Base-by-base conservation (phyloP, 345 rosid species). In the Aquilaria sinensis region DNA sequence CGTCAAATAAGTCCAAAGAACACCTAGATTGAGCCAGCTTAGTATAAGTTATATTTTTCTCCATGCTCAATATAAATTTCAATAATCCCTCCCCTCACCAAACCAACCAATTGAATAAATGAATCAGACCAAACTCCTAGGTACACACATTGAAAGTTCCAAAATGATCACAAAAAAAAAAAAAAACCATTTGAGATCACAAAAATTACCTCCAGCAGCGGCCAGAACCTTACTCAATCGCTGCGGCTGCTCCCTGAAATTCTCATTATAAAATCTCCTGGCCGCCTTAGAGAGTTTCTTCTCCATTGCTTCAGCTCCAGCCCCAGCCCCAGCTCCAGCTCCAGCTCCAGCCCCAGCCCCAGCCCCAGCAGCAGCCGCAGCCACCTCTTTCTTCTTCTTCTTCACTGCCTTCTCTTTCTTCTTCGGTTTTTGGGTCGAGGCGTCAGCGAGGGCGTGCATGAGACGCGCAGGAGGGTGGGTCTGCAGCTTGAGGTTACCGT, bases 221-320 rank as follows among this genome's bases (percentile, higher is more conserved):
- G 99, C 97, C 10, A 94, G 92, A 63, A 94, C 89, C 70, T 94
- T 94, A 72, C 97, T 79, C 52, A 94, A 76, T 31, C 97, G 88
- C 74, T 90, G 92, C 37, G 96, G 82, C 4, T 66, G 74, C 13
- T 86, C 90, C 64, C 81, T 76, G 51, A 90, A 83, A 53, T 86
- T 80, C 60, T 88, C 95, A 64, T 94, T 94, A 70, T 90, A 90
- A 65, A 77, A 88, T 75, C 95, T 82, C 31, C 97, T 79, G 0
- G 98, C 92, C 7, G 94, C 98, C 70, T 93, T 93, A 6, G 98
- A 90, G 31, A 77, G 67, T 67, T 72, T 75, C 6, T 83, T 77
- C 61, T 72, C 65, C 29, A 37, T 67, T 3, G 13, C 53, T 6
- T 70, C 52, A 31, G 51, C 31, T 33, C 53, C 70, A 37, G 43